Evolutionary conservation across 345 rosid species (phyloP).

Genomic region (Eucalyptus marginata): DNA sequence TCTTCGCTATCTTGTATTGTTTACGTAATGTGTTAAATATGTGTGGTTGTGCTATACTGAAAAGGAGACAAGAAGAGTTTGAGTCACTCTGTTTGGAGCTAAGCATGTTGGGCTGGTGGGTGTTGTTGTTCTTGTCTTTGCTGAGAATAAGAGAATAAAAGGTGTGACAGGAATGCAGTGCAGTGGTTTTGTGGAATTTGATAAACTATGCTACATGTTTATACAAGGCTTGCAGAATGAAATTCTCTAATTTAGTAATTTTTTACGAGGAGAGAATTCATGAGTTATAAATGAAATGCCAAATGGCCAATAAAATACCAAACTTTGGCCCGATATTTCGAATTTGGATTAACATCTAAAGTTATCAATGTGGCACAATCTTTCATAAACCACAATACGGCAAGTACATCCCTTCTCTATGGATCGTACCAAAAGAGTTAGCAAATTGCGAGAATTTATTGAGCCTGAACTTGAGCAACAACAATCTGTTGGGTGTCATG

Average conservation of each 20-base stretch:
- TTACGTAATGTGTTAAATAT: not conserved
- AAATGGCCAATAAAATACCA: not conserved
- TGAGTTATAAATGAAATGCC: not conserved
- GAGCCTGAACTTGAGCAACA: no score
- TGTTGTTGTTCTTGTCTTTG: not conserved
- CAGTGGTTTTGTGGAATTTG: not conserved
- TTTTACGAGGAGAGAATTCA: not conserved
- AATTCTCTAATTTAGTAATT: not conserved
- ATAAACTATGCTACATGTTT: not conserved
- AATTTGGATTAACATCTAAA: not conserved
- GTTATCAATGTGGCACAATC: not conserved
- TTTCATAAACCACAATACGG: not conserved
- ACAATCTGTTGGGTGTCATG: constrained; percentile 12
- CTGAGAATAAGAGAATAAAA: not conserved
- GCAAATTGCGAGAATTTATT: constrained; percentile 14
- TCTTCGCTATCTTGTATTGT: not conserved
- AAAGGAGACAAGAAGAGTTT: not conserved
- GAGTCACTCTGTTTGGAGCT: not conserved
- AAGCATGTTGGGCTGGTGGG: not conserved
- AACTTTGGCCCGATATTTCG: not conserved
- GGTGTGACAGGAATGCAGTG: not conserved
- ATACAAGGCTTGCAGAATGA: no score
- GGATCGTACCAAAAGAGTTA: constrained; percentile 9
- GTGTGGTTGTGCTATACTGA: not conserved
- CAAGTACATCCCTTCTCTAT: not conserved